These are phyloP conservation scores for Chlamydomonas sp. DNA, from an alignment of 139 green algal genomes.

Conservation along the genomic window DNA sequence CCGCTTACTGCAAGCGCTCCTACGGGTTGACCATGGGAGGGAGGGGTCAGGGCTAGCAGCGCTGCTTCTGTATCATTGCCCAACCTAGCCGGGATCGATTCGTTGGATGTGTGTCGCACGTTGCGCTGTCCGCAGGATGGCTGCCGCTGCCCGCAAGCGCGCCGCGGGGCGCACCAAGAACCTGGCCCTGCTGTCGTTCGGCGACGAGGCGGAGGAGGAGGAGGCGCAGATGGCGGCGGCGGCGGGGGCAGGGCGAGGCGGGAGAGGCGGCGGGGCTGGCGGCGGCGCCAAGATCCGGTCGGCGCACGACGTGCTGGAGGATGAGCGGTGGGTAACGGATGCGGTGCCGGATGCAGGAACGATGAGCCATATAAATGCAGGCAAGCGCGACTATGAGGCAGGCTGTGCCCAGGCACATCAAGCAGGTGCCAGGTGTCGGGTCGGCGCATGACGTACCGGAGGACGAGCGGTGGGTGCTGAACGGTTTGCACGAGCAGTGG, in stretches of 20 bases:
- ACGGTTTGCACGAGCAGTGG: background rate
- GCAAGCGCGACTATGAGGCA: too few relatives aligned
- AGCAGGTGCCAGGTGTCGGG: conserved; percentile 30
- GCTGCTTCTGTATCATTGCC: background rate
- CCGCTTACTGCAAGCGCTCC: too few relatives aligned
- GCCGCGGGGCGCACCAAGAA: conserved; percentile 72
- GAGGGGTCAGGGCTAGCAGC: too few relatives aligned
- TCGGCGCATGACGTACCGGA: conserved; percentile 77
- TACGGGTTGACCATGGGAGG: too few relatives aligned
- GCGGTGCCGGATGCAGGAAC: background rate
- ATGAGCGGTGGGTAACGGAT: conserved; percentile 39
- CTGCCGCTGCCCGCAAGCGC: conserved; percentile 44
- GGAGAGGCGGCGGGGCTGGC: conserved; percentile 23
- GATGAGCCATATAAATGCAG: too few relatives aligned
- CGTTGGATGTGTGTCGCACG: background rate
- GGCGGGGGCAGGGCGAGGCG: background rate
- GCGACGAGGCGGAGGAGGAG: conserved; percentile 75
- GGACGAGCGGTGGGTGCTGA: conserved; percentile 1
- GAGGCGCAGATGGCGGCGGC: conserved; percentile 51
- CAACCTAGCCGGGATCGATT: background rate
- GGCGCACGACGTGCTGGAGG: conserved; percentile 77
- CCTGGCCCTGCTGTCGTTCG: conserved; percentile 90
- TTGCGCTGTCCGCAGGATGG: background rate
- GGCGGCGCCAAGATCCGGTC: conserved; percentile 62
- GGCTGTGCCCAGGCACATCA: too few relatives aligned